These are phyloP conservation scores for Hemisphaericaspora xylanilytica DNA, from an alignment of 1,139 yeast species.

Conservation along the genomic window DNA sequence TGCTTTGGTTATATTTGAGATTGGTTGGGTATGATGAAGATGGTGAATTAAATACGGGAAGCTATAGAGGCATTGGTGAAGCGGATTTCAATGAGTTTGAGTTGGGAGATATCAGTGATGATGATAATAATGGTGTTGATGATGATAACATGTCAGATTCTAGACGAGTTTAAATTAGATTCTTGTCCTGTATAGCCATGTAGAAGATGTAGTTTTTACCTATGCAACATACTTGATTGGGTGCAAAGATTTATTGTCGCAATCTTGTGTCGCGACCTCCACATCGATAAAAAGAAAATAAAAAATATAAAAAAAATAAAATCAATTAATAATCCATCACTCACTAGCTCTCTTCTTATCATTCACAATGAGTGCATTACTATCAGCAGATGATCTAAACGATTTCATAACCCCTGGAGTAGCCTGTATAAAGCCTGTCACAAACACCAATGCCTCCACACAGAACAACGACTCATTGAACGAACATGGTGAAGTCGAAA, in stretches of 20 bases:
- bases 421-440: constrained; percentile 77
- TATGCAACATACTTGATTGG: neutral
- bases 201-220: neutral
- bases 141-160: constrained; percentile 13
- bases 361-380: constrained; percentile 69
- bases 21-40: constrained; percentile 48
- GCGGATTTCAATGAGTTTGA: constrained; percentile 33
- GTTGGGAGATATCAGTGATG: constrained; percentile 31
- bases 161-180: neutral
- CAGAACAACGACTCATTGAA: constrained; percentile 18
- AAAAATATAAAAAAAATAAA: constrained; percentile 3
- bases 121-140: no score
- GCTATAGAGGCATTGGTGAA: constrained; percentile 14
- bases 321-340: constrained; percentile 3
- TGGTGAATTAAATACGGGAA: constrained; percentile 24
- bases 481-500: constrained; percentile 49
- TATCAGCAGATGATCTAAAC: constrained; percentile 86
- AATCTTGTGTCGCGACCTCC: neutral
- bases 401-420: constrained; percentile 94
- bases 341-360: neutral
- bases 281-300: neutral
- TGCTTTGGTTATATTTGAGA: constrained; percentile 56
- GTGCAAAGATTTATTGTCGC: neutral
- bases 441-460: constrained; percentile 1
- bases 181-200: neutral